Base-by-base conservation (phyloP, 352 stramenopile species). In the Chrysophaeum taylorii region DNA sequence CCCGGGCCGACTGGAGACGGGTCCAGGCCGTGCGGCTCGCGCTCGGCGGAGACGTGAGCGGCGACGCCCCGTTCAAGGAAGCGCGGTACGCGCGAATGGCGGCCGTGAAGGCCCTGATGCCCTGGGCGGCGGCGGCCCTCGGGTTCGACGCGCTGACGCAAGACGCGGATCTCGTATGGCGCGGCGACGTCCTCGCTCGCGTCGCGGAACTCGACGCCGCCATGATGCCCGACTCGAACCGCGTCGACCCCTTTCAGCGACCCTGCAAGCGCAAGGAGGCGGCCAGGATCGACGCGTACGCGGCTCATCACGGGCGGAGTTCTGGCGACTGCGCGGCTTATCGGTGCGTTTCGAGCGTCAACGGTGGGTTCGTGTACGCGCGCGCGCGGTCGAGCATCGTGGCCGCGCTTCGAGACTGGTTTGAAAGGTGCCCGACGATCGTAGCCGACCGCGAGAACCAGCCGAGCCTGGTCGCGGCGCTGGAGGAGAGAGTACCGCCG, bases 161-260 rank as follows among this genome's bases (percentile, higher is more conserved):
- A n/a, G 57, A 66, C 35, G 57, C 57, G 12, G 57, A 66, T 36
- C 33, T 66, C 57, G 57, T 66, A 31, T 66, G 57, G 57, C 57
- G 15, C 57, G 57, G 1, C 57, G 57, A 66, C 57, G 57, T 43
- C 12, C 57, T 35, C 39, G 39, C 39, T 12, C 12, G 12, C 39
- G 12, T 66, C 5, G 7, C 50, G 50, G 14, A 37, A 2, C 15
- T n/a, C 50, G 33, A 33, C 2, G 57, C 33, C 33, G 57, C 31
- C 1, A 23, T 35, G 16, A 43, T 66, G 31, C 33, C 57, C 2
- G 57, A 66, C 35, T 66, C 57, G 57, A 27, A 27, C 2, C 57
- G 57, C 57, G 57, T 66, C 31, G 57, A 66, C 57, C 2, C 27
- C 1, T 18, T 2, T 4, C 18, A 27, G 36, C 31, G 57, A 18